Evolutionary conservation across 441 rosid genomes (phyloP), one percentile per base, ranked within the genome.

Genomic region (Populus hybrid): DNA sequence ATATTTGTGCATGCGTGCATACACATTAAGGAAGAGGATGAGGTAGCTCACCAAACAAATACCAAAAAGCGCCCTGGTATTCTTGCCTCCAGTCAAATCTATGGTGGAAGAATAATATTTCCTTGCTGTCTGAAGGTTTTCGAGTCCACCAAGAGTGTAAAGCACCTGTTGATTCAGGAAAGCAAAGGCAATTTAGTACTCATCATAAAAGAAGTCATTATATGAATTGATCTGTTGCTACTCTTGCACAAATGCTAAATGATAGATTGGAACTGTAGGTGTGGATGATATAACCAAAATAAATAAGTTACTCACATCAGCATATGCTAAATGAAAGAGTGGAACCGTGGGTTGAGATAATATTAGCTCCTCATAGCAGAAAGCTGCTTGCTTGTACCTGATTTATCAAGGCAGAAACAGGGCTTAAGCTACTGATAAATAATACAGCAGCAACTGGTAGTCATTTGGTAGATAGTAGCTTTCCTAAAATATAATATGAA

Each of bases 341-440:
- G 98, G 93, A 80, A 89, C 88, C 7, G 91, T 94, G 36, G 98
- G 98, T 78, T 91, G 97, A 65, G 91, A 83, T 79, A 96, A 67
- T 74, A 96, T 88, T 73, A 96, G 90, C 86, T 96, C 99, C 85
- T 96, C 99, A 75, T 92, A 94, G 90, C 99, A 96, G 85, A 94
- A 96, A 19, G 93, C 97, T 38, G 99, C 98, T 87, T 96, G 99
- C 85, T 93, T 96, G 87, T 91, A 96, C 99, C 99, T 96, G 84
- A 83, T 76, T 78, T 77, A 75, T 73, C 35, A 53, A 34, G 9
- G 74, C 70, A 76, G 42, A 67, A 24, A 24, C 57, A 16, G 12
- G 73, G 59, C 18, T 75, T 71, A 75, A 71, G 59, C 68, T 7
- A 72, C 32, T 61, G 28, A 67, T 57, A 34, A 63, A 61, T 16